These are phyloP conservation scores for Sclerotinia borealis DNA, from an alignment of 2,329 filamentous ascomycete species.

Conservation along the genomic window DNA sequence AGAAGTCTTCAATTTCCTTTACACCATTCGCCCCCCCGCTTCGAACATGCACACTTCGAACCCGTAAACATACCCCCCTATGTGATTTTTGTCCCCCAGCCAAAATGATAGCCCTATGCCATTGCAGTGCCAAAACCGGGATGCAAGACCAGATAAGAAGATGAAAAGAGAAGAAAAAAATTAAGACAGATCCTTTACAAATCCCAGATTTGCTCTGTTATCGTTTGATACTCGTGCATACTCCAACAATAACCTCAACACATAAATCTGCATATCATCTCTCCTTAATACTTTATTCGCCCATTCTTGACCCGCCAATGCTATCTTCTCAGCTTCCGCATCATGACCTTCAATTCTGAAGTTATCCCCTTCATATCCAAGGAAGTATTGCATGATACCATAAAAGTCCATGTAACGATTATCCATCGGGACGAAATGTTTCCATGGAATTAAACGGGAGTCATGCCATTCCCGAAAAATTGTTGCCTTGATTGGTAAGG, in stretches of 20 bases:
- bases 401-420: constrained; percentile 67
- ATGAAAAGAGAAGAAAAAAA: not conserved
- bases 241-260: constrained; percentile 62
- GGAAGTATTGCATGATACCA: constrained; percentile 68
- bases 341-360: constrained; percentile 36
- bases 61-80: not conserved
- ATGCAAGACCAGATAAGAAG: not conserved
- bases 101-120: not conserved
- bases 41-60: not conserved
- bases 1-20: not conserved
- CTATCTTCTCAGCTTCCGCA: constrained; percentile 56
- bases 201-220: constrained; percentile 32
- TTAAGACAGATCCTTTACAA: constrained; percentile 27
- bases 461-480: constrained; percentile 81
- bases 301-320: constrained; percentile 63
- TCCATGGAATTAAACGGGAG: constrained; percentile 65
- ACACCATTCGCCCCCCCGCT: not conserved
- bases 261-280: constrained; percentile 60
- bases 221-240: constrained; percentile 39
- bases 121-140: not conserved
- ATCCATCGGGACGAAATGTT: constrained; percentile 79
- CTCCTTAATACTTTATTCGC: constrained; percentile 63
- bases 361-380: constrained; percentile 51
- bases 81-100: not conserved
- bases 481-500: constrained; percentile 70